A percentile compares a stretch with the other conserved stretches of the same genome.
These are phyloP conservation scores for Groenewaldozyma tartarivorans DNA, from an alignment of 805 yeast genomes.

Conservation along the genomic window DNA sequence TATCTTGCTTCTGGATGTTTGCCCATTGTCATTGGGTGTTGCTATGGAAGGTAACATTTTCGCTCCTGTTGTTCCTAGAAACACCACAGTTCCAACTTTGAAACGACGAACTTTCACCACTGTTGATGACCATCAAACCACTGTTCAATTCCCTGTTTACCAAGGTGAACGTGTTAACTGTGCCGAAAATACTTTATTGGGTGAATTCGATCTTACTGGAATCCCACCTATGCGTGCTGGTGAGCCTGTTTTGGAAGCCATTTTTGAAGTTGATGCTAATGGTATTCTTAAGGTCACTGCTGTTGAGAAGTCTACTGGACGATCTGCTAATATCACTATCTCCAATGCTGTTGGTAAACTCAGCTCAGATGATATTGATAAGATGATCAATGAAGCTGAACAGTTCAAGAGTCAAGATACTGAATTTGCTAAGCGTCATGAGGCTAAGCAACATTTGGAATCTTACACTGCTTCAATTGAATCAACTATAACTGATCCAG, in stretches of 20 bases:
- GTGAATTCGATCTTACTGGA: slow-evolving; percentile 97
- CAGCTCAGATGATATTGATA: slow-evolving; percentile 91
- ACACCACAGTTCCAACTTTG: slow-evolving; percentile 98
- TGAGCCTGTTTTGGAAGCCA: slow-evolving; percentile 98
- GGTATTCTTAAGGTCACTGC: slow-evolving; percentile 99
- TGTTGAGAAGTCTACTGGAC: slow-evolving; percentile 96
- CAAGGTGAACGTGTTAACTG: slow-evolving; percentile 99
- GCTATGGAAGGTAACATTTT: slow-evolving; percentile 99
- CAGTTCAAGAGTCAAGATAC: slow-evolving; percentile 98
- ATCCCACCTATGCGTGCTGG: slow-evolving; percentile 99
- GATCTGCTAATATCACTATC: slow-evolving; percentile 96
- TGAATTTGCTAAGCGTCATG: slow-evolving; percentile 98
- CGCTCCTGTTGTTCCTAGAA: slow-evolving; percentile 98
- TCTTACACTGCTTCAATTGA: slow-evolving; percentile 95
- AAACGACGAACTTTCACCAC: slow-evolving; percentile 99
- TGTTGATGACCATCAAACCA: slow-evolving; percentile 96
- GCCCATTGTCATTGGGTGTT: slow-evolving; percentile 98
- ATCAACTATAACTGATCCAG: slow-evolving; percentile 96
- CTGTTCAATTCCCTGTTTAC: slow-evolving; percentile 97
- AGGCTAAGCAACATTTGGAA: slow-evolving; percentile 98
- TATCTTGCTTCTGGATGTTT: slow-evolving; percentile 90
- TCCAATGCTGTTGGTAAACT: slow-evolving; percentile 99
- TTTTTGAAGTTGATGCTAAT: slow-evolving; percentile 98
- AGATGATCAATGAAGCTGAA: slow-evolving; percentile 98
- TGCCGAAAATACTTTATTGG: slow-evolving; percentile 92